These are phyloP conservation scores for Chrysoporthe austroafricana DNA, from an alignment of 2,329 filamentous ascomycete species.

Conservation along the genomic window DNA sequence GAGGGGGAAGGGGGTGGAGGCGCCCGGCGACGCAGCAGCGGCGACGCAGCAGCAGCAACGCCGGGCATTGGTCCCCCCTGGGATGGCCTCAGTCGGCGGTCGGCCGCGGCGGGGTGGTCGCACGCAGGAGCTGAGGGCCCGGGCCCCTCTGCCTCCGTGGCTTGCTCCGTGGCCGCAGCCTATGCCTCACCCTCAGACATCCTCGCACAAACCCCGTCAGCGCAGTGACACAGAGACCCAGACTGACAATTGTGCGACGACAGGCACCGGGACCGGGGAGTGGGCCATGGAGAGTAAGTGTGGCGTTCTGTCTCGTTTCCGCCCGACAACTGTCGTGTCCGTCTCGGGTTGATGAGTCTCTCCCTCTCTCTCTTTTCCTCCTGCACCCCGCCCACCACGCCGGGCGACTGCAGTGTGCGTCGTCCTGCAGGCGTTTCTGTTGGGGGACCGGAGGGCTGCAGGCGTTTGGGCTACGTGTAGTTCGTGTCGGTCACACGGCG, in stretches of 20 bases:
- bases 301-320: constrained; percentile 19
- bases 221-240: background rate
- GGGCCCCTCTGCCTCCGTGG: background rate
- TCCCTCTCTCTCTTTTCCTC: background rate
- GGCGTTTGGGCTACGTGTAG: background rate
- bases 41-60: too few species aligned
- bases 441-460: constrained; percentile 5
- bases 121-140: too few species aligned
- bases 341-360: constrained; percentile 4
- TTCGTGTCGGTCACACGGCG: background rate
- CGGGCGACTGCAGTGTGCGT: background rate
- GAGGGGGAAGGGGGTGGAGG: too few species aligned
- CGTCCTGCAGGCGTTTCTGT: background rate
- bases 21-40: too few species aligned
- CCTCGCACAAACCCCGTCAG: background rate
- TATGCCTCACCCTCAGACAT: too few species aligned
- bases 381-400: too few species aligned
- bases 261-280: constrained; percentile 55
- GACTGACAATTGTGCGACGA: constrained; percentile 30
- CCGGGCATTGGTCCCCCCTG: too few species aligned
- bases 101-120: too few species aligned
- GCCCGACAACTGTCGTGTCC: background rate
- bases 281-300: constrained; percentile 56
- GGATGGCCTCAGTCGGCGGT: too few species aligned
- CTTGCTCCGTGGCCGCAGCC: background rate